phyloP scores from a whole-genome alignment of 2,329 filamentous ascomycete species.

The Aspergillus ruber region DNA sequence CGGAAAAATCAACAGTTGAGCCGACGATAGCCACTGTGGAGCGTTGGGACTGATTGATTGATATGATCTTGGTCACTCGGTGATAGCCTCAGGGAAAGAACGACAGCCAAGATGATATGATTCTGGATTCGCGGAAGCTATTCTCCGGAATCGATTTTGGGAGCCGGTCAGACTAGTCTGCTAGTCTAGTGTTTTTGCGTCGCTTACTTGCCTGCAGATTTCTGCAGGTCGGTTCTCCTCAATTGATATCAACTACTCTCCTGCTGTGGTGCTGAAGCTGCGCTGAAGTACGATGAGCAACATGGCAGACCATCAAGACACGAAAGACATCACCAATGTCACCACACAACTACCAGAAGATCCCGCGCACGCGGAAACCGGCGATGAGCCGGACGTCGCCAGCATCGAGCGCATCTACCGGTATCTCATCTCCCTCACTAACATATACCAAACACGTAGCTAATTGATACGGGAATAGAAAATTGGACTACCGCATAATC shows the following conservation, averaged over 20 bases:
- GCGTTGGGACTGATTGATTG: background rate
- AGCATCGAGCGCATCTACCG: constrained; percentile 33
- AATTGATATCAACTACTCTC: too few relatives aligned
- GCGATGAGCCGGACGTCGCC: constrained; percentile 15
- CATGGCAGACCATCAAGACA: background rate
- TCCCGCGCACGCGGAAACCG: constrained; percentile 10
- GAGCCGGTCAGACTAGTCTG: too few relatives aligned
- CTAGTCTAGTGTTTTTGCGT: too few relatives aligned
- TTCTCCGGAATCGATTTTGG: too few relatives aligned
- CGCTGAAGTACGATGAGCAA: background rate
- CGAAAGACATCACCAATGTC: background rate
- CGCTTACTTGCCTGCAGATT: too few relatives aligned
- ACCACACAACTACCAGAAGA: background rate
- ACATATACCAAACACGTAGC: background rate
- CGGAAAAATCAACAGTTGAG: too few relatives aligned
- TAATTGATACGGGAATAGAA: too few relatives aligned
- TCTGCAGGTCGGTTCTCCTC: too few relatives aligned
- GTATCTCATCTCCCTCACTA: constrained; percentile 12
- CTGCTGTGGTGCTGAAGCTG: background rate
- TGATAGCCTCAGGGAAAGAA: too few relatives aligned
- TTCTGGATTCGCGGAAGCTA: too few relatives aligned
- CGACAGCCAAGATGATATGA: too few relatives aligned
- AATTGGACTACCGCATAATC: constrained; percentile 54
- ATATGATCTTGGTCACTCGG: background rate
- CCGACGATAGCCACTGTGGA: too few relatives aligned